These are phyloP conservation scores for Austroboletus olivaceoglutinosus DNA, from an alignment of 1,284 basidiomycete species.

Conservation along the genomic window DNA sequence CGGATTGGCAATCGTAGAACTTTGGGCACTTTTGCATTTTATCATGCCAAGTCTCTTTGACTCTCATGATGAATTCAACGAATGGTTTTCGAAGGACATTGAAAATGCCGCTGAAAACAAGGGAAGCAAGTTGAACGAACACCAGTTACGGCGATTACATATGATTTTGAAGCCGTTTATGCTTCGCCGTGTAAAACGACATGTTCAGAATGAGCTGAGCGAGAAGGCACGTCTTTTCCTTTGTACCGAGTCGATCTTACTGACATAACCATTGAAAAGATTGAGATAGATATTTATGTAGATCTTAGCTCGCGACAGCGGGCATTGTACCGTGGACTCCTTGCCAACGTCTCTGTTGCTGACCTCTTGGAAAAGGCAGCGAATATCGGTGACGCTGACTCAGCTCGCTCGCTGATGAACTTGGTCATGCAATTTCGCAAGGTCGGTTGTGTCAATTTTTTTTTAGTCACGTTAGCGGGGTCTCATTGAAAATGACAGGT, in stretches of 20 bases:
- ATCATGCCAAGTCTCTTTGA: slow-evolving; percentile 99
- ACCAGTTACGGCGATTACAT: slow-evolving; percentile 92
- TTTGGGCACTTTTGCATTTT: slow-evolving; percentile 99
- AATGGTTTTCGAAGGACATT: slow-evolving; percentile 99
- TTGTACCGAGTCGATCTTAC: neutral
- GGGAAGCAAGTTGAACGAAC: slow-evolving; percentile 88
- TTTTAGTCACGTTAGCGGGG: neutral
- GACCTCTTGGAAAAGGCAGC: slow-evolving; percentile 94
- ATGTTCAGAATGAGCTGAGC: slow-evolving; percentile 99
- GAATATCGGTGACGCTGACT: slow-evolving; percentile 85
- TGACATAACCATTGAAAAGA: slow-evolving; percentile 48
- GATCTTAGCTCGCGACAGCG: slow-evolving; percentile 94
- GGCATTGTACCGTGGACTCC: slow-evolving; percentile 86
- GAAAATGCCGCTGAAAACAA: slow-evolving; percentile 94
- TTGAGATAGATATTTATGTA: slow-evolving; percentile 95
- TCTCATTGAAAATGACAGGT: slow-evolving; percentile 51
- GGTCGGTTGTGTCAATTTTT: slow-evolving; percentile 43
- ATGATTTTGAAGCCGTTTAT: slow-evolving; percentile 99
- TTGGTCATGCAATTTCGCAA: slow-evolving; percentile 99
- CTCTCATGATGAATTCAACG: slow-evolving; percentile 98
- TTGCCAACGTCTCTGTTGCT: slow-evolving; percentile 92
- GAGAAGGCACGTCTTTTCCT: slow-evolving; percentile 72
- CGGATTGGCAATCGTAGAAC: slow-evolving; percentile 58
- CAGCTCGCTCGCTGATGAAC: slow-evolving; percentile 95
- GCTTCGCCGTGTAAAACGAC: slow-evolving; percentile 95